Evolutionary conservation across 2,329 filamentous ascomycete species (phyloP), one percentile per base, ranked within the genome.

Genomic region (Penicillium polonicum): DNA sequence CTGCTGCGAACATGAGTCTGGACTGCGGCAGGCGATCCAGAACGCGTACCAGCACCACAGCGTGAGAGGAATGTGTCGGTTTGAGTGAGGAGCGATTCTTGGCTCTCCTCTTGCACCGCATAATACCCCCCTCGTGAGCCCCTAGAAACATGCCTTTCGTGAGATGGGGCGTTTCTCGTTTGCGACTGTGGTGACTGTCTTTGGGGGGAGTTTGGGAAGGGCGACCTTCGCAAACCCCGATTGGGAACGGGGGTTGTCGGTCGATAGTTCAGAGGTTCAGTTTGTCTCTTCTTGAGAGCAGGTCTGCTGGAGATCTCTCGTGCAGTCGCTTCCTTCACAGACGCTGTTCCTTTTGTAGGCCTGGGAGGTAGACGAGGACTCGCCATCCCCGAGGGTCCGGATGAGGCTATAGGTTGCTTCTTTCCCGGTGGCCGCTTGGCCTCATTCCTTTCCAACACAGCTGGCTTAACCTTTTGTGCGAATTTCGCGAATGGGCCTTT

Each of bases 11-110:
- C 69, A 68, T 78, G 76, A 10, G 72, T 70, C 43, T 74, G 70
- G 39, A 72, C 64, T n/a, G 73, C 60, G 1, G 70, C 70, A 21
- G 76, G 71, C 15, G 77, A 79, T 17, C 71, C 69, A 5, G 77
- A 69, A 17, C 74, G 72, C 15, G 65, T 65, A 25, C 74, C 72
- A 29, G 63, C 56, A 36, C 74, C 67, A 35, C 70, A 74, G 7
- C 71, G 58, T 33, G 77, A 77, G 62, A 75, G 79, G 61, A 74
- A 80, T 5, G 77, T 66, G 61, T 79, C 77, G 1, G 75, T 74
- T 44, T 78, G 76, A 9, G 74, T 69, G 23, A 78, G 61, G 39
- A 72, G 74, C 2, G 76, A 75, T 39, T 78, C 75, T 38, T 73
- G 65, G 38, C 71, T 74, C 59, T 71, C 72, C 54, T 78, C 75